These are phyloP conservation scores for Durusdinium trenchii DNA, from an alignment of 73 alveolate species.

Conservation along the genomic window DNA sequence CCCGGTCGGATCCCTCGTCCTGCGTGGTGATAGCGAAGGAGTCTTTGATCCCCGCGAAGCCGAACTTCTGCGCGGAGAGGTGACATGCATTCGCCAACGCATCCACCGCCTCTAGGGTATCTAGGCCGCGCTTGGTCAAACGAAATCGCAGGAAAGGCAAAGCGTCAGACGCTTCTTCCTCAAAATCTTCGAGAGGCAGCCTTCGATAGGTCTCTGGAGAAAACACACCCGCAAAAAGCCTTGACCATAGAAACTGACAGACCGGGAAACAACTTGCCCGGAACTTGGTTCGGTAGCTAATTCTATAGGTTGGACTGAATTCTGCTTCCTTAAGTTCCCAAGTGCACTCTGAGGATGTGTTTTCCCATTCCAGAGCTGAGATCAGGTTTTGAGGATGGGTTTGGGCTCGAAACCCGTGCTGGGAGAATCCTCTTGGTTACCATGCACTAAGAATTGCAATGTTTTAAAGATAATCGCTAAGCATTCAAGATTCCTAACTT, in stretches of 20 bases:
- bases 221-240: background rate
- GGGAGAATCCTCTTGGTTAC: too few relatives aligned
- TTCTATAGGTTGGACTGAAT: background rate
- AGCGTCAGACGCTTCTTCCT: background rate
- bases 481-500: too few relatives aligned
- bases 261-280: background rate
- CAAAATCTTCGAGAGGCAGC: background rate
- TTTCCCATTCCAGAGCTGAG: too few relatives aligned
- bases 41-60: slow-evolving; percentile 92
- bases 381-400: too few relatives aligned
- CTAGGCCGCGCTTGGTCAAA: slow-evolving; percentile 81
- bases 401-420: too few relatives aligned
- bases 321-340: background rate
- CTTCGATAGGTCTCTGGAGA: background rate
- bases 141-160: slow-evolving; percentile 36
- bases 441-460: too few relatives aligned
- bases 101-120: slow-evolving; percentile 78
- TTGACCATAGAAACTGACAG: background rate
- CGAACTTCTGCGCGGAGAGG: slow-evolving; percentile 63
- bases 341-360: too few relatives aligned
- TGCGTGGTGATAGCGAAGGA: slow-evolving; percentile 85
- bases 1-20: too few relatives aligned
- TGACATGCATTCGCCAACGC: slow-evolving; percentile 55
- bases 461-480: too few relatives aligned
- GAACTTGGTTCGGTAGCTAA: background rate